Conservation (phyloP, 2,329 filamentous ascomycete species). For the Gnomoniopsis sp. region DNA sequence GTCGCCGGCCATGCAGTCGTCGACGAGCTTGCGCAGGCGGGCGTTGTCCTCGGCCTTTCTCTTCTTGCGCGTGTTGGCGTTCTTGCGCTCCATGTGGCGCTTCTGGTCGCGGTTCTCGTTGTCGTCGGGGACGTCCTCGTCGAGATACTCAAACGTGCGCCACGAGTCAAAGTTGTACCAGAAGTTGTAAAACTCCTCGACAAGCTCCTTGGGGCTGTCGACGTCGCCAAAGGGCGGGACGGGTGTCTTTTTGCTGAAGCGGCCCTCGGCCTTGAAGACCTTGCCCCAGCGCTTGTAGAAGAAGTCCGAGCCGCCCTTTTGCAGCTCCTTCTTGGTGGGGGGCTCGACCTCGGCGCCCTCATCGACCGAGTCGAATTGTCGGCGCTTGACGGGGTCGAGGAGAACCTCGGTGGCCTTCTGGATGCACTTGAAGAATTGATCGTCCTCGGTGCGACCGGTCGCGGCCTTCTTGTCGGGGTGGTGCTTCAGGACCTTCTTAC, state of each 20-base stretch:
- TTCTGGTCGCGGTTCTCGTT: conserved; percentile 99
- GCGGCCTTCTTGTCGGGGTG: conserved; percentile 99
- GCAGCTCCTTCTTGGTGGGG: conserved; percentile 83
- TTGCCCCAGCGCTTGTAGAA: conserved; percentile 93
- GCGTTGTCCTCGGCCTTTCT: conserved; percentile 98
- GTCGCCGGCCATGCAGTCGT: conserved; percentile 78
- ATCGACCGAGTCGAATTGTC: conserved; percentile 96
- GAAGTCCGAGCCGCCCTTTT: conserved; percentile 70
- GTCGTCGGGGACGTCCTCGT: conserved; percentile 98
- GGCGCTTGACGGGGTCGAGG: conserved; percentile 84
- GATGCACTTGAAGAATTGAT: conserved; percentile 99
- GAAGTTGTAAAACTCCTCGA: conserved; percentile 98
- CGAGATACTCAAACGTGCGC: conserved; percentile 95
- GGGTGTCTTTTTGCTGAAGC: conserved; percentile 88
- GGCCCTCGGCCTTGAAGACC: conserved; percentile 86
- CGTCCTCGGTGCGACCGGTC: conserved; percentile 80
- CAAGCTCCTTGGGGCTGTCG: conserved; percentile 80
- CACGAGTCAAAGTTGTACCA: conserved; percentile 99
- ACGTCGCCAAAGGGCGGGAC: conserved; percentile 84
- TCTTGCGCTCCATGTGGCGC: conserved; percentile 97
- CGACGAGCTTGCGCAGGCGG: conserved; percentile 84
- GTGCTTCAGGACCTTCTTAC: conserved; percentile 99
- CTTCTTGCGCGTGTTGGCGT: conserved; percentile 96
- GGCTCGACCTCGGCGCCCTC: conserved; percentile 90
- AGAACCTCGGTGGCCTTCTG: conserved; percentile 96